These are phyloP conservation scores for Mortierella sp. DNA, from an alignment of 371 early-diverging fungal species.

Conservation along the genomic window DNA sequence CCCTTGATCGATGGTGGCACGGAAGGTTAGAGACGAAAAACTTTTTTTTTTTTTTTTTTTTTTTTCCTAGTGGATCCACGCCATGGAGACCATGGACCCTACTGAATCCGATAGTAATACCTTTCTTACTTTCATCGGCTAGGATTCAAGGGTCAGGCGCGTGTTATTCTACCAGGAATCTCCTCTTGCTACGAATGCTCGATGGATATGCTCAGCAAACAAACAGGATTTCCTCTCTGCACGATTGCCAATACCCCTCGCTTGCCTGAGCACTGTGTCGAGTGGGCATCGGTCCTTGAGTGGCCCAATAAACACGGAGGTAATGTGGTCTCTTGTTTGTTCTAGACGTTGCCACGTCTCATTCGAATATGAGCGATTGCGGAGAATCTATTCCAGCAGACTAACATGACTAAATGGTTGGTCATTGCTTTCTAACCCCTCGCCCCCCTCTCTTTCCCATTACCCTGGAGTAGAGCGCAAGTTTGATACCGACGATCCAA, in stretches of 20 bases:
- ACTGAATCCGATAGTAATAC: background rate
- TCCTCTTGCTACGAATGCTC: conserved; percentile 90
- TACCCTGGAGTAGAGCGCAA: conserved; percentile 65
- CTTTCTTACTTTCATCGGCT: background rate
- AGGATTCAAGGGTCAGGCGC: conserved; percentile 93
- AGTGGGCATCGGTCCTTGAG: conserved; percentile 88
- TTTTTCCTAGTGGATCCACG: no score
- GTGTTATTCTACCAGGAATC: conserved; percentile 87
- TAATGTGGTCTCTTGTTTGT: conserved; percentile 7
- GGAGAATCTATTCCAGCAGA: background rate
- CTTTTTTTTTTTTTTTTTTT: background rate
- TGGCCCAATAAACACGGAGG: conserved; percentile 88
- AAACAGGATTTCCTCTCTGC: conserved; percentile 71
- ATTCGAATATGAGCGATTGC: background rate
- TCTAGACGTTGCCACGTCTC: no score
- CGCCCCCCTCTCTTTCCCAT: background rate
- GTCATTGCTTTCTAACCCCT: no score
- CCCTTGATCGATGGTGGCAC: conserved; percentile 97
- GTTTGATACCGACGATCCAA: conserved; percentile 92
- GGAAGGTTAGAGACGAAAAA: conserved; percentile 69
- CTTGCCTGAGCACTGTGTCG: conserved; percentile 90
- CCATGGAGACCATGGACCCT: background rate
- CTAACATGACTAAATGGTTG: background rate
- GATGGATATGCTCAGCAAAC: conserved; percentile 77
- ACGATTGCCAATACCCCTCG: conserved; percentile 88